Evolutionary conservation across 1,139 yeast species (phyloP), one percentile per base, ranked within the genome.

Genomic region (Meyerozyma sp.): DNA sequence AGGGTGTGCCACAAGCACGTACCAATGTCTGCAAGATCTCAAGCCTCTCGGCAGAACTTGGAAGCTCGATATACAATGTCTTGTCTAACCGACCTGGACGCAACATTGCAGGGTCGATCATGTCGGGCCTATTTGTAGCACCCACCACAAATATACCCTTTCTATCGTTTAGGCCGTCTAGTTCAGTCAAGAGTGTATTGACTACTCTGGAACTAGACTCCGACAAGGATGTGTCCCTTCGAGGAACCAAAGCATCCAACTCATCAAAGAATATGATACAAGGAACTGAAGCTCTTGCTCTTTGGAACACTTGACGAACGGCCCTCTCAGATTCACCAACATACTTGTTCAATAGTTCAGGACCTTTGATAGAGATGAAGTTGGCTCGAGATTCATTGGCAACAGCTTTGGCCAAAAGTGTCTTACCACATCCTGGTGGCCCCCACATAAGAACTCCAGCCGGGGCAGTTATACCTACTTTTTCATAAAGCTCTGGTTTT

Each of bases 351-450:
- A 93, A 72, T 44, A 93, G 68, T 61, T 93, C 98, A 0, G 98
- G 98, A 2, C 98, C 98, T 51, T 94, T 84, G 35, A 93, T 90
- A 8, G 96, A 87, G 38, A 93, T 93, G 63, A 93, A 93, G 61
- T 93, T 93, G 8, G 98, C 98, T 44, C 95, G 78, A 1, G 96
- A 88, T 64, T 93, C 98, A 60, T 93, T 91, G 11, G 98, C 98
- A 9, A 93, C 98, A 0, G 98, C 98, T 58, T 93, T 93, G 1
- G 98, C 98, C 41, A 93, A 70, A 44, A 93, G 71, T 0, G 98
- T 93, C 60, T 93, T 93, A 75, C 98, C 98, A 69, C 98, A 93
- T 20, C 98, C 98, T 2, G 98, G 98, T 1, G 98, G 99, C 0
- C 99, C 99, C 98, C 98, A 93, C 73, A 93, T 77, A 18, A 93